Base-by-base conservation (phyloP, 495 filamentous ascomycete genomes). In the Aspergillus taichungensis region DNA sequence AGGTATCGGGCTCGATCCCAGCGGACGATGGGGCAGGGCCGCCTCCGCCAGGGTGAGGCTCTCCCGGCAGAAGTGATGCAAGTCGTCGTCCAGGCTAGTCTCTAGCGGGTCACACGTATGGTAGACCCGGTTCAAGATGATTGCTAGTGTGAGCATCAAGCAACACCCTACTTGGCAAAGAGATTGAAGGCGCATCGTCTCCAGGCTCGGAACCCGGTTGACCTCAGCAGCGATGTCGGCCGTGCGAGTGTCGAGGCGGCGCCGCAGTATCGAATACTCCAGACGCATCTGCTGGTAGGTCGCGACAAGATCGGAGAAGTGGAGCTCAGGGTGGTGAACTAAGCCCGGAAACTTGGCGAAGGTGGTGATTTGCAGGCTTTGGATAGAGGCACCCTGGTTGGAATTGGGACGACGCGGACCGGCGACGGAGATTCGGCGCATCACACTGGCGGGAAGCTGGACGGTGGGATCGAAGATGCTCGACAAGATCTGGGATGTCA, bases 61-160 rank as follows among this genome's bases (percentile, higher is more conserved):
- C n/a, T 61, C 50, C 7, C 55, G 49, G 8, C 52, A 48, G 10
- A 62, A 45, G 1, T 43, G 32, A 1, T 10, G 34, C 2, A 52
- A 45, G 11, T 68, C 61, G 0, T 37, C 27, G 0, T 27, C 30
- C 1, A 68, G 40, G 3, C 38, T 6, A 3, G 9, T 11, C 14
- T 54, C 47, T 3, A n/a, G 31, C 3, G 51, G 47, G 31, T 63
- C 45, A 40, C 62, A 55, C 5, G 52, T 41, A 6, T 42, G 48
- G n/a, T 62, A 49, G 11, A 63, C 45, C n/a, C 41, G 49, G 31
- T 68, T 67, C 9, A 67, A 32, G 3, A 59, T 46, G n/a, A 67
- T 49, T 4, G 47, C 51, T 13, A 63, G 47, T 2, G 55, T 45
- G 29, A 57, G 37, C 0, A 55, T 27, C 3, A 64, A 44, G 4